phyloP scores from a whole-genome alignment of 768 basidiomycete genomes.

The Lentinula sp. region DNA sequence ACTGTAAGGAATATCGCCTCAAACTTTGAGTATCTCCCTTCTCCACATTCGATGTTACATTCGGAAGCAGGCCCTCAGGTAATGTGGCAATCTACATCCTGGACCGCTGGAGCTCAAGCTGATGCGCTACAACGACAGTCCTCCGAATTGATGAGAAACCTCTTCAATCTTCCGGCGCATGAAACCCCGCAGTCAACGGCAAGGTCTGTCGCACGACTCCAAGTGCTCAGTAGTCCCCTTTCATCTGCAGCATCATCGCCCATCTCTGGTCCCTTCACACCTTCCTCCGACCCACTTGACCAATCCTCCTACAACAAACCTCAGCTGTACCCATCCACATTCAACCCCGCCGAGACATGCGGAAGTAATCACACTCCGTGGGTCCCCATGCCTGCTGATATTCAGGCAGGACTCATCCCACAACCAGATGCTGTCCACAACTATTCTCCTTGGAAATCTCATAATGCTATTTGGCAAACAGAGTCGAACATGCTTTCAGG shows the following conservation, averaged over 20 bases:
- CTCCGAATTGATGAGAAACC: slow-evolving; percentile 43
- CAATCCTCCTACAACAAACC: background rate
- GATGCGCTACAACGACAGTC: slow-evolving; percentile 23
- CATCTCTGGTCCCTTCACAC: slow-evolving; percentile 42
- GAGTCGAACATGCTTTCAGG: slow-evolving; percentile 32
- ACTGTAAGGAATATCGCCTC: slow-evolving; percentile 36
- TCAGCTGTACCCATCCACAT: slow-evolving; percentile 15
- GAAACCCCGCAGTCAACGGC: background rate
- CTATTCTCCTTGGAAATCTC: slow-evolving; percentile 26
- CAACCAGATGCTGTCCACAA: slow-evolving; percentile 30
- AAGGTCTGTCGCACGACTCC: background rate
- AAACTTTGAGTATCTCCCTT: slow-evolving; percentile 52
- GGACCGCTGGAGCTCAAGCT: background rate
- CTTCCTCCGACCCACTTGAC: slow-evolving; percentile 26
- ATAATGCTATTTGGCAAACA: slow-evolving; percentile 22
- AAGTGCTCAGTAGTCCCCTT: slow-evolving; percentile 35
- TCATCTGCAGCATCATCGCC: slow-evolving; percentile 48
- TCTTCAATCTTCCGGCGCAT: slow-evolving; percentile 26
- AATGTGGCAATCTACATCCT: slow-evolving; percentile 13
- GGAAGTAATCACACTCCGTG: slow-evolving; percentile 19
- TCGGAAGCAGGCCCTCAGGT: slow-evolving; percentile 34
- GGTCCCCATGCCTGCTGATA: slow-evolving; percentile 28
- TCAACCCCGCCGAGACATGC: slow-evolving; percentile 15
- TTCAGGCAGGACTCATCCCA: slow-evolving; percentile 27
- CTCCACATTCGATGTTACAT: slow-evolving; percentile 30